Conservation (phyloP, 768 basidiomycete genomes). For the Leucogyrophana mollusca region DNA sequence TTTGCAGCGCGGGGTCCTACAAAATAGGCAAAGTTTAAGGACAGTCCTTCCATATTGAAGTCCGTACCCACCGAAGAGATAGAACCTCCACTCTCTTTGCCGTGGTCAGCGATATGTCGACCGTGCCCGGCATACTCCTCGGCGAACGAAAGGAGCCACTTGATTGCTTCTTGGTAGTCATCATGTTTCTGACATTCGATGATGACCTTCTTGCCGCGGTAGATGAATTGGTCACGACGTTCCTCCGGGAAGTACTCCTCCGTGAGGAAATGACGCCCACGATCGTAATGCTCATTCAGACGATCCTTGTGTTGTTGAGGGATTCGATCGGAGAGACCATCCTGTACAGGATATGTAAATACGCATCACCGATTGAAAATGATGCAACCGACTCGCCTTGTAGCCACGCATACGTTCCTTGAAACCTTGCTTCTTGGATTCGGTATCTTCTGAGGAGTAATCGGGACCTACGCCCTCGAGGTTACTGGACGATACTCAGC, state of each 20-base stretch:
- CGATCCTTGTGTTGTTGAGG: conserved; percentile 68
- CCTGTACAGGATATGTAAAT: conserved; percentile 24
- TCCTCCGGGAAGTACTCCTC: conserved; percentile 92
- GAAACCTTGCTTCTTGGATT: conserved; percentile 36
- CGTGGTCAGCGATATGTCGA: conserved; percentile 34
- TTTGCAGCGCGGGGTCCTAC: conserved; percentile 55
- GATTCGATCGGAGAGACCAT: conserved; percentile 50
- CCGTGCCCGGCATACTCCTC: conserved; percentile 63
- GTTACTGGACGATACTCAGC: conserved; percentile 16
- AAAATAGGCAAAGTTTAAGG: conserved; percentile 16
- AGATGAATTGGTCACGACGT: conserved; percentile 90
- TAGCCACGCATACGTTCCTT: conserved; percentile 29
- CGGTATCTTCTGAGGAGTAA: conserved; percentile 24
- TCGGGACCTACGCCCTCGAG: conserved; percentile 19
- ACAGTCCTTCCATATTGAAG: no score
- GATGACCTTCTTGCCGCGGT: conserved; percentile 89
- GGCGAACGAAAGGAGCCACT: conserved; percentile 66
- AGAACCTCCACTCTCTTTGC: conserved; percentile 21
- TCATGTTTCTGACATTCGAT: conserved; percentile 91
- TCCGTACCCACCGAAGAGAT: conserved; percentile 10
- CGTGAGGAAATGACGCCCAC: conserved; percentile 62
- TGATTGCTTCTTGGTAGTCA: conserved; percentile 80
- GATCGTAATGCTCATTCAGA: conserved; percentile 51
- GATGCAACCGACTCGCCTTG: conserved; percentile 17
- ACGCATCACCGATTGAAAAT: background rate